Conservation (phyloP, 768 basidiomycete species). For the Suillus weaverae region DNA sequence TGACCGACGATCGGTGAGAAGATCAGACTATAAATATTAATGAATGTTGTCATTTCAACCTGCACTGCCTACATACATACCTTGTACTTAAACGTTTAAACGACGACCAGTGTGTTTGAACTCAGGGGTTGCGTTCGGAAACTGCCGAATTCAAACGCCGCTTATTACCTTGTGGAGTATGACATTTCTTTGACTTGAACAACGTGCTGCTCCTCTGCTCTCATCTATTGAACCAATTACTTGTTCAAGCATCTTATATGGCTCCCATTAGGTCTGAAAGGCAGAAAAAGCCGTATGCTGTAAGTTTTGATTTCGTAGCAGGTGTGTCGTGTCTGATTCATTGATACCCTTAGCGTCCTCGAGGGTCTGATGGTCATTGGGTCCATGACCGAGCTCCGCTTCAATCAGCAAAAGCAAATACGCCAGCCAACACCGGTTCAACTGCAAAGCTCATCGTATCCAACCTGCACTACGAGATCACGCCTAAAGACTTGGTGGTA, state of each 20-base stretch:
- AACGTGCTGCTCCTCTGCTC: not conserved
- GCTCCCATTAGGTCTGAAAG: conserved; percentile 28
- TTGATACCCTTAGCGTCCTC: conserved; percentile 52
- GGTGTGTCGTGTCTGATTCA: conserved; percentile 4
- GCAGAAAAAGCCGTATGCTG: conserved; percentile 45
- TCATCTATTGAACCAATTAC: not conserved
- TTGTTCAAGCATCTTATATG: conserved; percentile 17
- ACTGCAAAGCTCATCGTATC: conserved; percentile 72
- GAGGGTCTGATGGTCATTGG: conserved; percentile 65
- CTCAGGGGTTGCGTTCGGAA: conserved; percentile 1
- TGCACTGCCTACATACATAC: not conserved
- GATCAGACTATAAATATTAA: not conserved
- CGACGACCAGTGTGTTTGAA: not conserved
- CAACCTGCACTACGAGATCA: conserved; percentile 91
- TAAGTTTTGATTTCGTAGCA: conserved; percentile 20
- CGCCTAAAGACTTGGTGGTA: conserved; percentile 84
- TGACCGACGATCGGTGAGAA: not conserved
- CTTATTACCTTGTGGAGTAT: conserved; percentile 1
- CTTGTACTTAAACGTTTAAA: no score
- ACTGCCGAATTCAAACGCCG: conserved; percentile 6
- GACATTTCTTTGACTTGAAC: not conserved
- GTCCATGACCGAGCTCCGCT: conserved; percentile 70
- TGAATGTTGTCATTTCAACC: not conserved
- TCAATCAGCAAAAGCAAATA: conserved; percentile 32
- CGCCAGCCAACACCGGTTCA: conserved; percentile 23